phyloP scores from a whole-genome alignment of 139 green algal genomes.

The Coelastrella sp. region DNA sequence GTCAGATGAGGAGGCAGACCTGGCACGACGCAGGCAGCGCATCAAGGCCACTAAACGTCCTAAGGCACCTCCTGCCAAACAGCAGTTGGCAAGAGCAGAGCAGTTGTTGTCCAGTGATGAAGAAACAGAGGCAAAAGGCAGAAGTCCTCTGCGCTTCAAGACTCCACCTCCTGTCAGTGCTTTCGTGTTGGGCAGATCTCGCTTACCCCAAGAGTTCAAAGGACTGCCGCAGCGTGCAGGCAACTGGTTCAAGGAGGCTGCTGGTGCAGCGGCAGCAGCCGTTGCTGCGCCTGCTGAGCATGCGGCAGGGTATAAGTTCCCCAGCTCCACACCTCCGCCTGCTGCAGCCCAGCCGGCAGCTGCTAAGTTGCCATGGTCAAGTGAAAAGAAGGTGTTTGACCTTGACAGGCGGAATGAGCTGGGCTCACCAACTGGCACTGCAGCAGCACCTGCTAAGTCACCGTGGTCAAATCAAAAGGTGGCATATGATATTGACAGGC shows the following conservation, averaged over 20 bases:
- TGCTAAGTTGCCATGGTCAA: conserved; percentile 3
- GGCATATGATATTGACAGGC: neutral
- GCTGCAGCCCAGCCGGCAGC: neutral
- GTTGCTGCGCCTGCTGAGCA: neutral
- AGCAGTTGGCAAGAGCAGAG: too few species aligned
- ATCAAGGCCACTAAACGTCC: neutral
- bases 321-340: neutral
- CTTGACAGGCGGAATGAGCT: neutral
- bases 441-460: neutral
- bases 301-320: neutral
- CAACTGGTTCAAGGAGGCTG: neutral
- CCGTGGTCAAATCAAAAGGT: conserved; percentile 17
- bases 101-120: too few species aligned
- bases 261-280: neutral
- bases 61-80: too few species aligned
- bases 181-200: neutral
- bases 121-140: too few species aligned
- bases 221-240: neutral
- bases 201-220: too few species aligned
- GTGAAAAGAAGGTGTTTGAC: conserved; percentile 1
- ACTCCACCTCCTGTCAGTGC: neutral
- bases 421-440: neutral
- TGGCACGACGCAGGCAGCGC: neutral
- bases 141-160: neutral
- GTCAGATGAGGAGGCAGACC: conserved; percentile 21